These are phyloP conservation scores for Syzygium malaccense DNA, from an alignment of 441 rosid genomes.

Conservation along the genomic window DNA sequence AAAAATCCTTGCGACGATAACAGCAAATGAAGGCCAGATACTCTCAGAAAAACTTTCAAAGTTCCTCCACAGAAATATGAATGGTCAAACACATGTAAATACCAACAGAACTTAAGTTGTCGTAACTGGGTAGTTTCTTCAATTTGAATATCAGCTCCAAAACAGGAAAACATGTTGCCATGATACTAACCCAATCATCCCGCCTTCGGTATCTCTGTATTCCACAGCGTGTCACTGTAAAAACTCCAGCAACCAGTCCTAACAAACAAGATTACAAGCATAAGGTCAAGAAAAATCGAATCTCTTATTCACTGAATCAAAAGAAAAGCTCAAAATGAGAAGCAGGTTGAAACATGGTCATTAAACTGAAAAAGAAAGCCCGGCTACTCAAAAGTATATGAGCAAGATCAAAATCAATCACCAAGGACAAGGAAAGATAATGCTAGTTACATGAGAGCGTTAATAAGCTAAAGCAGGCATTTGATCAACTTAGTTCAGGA, in stretches of 20 bases:
- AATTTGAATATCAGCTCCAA: not conserved
- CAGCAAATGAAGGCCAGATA: not conserved
- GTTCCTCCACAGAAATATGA: not conserved
- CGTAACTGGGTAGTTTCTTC: not conserved
- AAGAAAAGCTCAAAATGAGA: not conserved
- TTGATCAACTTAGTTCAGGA: not conserved
- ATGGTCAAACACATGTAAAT: not conserved
- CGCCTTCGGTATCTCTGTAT: conserved; percentile 52
- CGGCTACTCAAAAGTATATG: not conserved
- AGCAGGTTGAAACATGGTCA: not conserved
- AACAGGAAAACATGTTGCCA: not conserved
- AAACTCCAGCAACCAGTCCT: conserved; percentile 75
- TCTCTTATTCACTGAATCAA: not conserved
- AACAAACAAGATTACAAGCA: not conserved
- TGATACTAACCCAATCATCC: conserved; percentile 67
- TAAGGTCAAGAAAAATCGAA: not conserved
- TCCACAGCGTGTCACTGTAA: conserved; percentile 49
- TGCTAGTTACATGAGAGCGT: not conserved
- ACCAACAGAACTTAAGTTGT: not conserved
- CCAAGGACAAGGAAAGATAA: not conserved
- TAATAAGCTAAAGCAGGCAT: not conserved
- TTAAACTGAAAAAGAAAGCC: not conserved
- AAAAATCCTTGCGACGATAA: not conserved
- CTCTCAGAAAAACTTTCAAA: not conserved
- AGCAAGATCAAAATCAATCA: not conserved